Evolutionary conservation across 2,329 filamentous ascomycete species (phyloP), one percentile per base, ranked within the genome.

Genomic region (Claviceps sp.): DNA sequence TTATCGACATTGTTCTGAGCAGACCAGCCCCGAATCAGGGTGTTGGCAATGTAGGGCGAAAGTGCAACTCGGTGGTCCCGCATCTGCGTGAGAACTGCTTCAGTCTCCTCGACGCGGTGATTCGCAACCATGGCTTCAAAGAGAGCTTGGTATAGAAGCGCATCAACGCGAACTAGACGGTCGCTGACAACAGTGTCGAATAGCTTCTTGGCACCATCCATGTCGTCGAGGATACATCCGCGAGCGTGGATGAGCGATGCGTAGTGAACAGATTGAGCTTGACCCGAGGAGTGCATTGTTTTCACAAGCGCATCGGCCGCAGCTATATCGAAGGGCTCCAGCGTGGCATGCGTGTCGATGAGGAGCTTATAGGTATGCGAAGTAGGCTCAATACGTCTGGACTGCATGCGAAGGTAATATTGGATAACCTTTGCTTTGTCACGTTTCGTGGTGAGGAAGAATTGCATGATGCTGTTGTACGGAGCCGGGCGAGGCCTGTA

Each of bases 381-480:
- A 1, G 93, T 97, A 2, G 93, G 91, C 55, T 86, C 75, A 64
- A 98, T 98, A 52, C 84, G 82, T 72, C 85, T 87, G 22, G 81
- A 77, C 65, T 85, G 82, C 93, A 98, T 97, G 56, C 91, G 87
- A 68, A 95, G 85, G 65, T 95, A 97, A 76, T 97, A 98, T 37
- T 84, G 78, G 24, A 98, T 77, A 5, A 96, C 91, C 80, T 97
- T 97, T 67, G 77, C 73, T 71, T 93, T 91, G 68, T 98, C 91
- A 50, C 89, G 88, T 79, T 97, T 97, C 52, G 91, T 97, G 53
- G 88, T 95, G 59, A 97, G 76, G 79, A 97, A 98, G 73, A 95
- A 97, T 67, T 98, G 93, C 82, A 98, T 98, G 83, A 98, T 86
- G 70, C 88, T 95, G 75, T 98, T 96, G 77, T 98, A 98, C 1